Conservation (phyloP, 1,284 basidiomycete genomes). For the Ceratobasidium sp. region DNA sequence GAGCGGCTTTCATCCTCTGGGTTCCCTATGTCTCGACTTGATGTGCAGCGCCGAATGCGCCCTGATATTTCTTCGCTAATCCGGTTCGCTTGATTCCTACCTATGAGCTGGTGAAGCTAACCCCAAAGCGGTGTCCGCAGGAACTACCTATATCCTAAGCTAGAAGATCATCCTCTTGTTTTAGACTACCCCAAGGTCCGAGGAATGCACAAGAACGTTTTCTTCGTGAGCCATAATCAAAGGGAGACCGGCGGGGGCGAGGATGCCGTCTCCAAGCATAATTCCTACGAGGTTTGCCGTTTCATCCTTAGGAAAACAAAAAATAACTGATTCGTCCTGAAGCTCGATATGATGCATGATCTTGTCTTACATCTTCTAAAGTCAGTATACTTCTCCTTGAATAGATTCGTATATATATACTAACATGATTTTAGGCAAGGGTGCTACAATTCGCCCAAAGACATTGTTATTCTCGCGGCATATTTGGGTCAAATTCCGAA, state of each 20-base stretch:
- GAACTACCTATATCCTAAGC: slow-evolving; percentile 68
- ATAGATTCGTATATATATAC: background rate
- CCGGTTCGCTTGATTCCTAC: background rate
- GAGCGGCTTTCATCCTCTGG: slow-evolving; percentile 67
- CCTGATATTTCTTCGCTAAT: slow-evolving; percentile 65
- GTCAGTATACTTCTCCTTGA: slow-evolving; percentile 54
- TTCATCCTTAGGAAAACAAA: background rate
- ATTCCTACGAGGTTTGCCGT: slow-evolving; percentile 71
- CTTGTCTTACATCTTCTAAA: slow-evolving; percentile 75
- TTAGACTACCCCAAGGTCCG: slow-evolving; percentile 65
- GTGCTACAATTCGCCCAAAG: slow-evolving; percentile 69
- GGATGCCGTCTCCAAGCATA: slow-evolving; percentile 73
- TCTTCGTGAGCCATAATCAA: slow-evolving; percentile 70
- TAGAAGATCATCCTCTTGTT: slow-evolving; percentile 70
- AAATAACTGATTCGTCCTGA: slow-evolving; percentile 2
- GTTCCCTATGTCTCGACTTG: slow-evolving; percentile 65
- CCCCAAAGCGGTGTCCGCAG: slow-evolving; percentile 55
- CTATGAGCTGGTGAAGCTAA: too few species aligned
- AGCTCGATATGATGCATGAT: slow-evolving; percentile 79
- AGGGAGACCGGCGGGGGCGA: slow-evolving; percentile 67
- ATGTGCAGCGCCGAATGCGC: slow-evolving; percentile 65
- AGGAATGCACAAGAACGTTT: slow-evolving; percentile 70
- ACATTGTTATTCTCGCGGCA: slow-evolving; percentile 80
- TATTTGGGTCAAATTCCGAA: slow-evolving; percentile 78
- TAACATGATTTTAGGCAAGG: slow-evolving; percentile 64